These are phyloP conservation scores for Graphiopsis chlorocephala DNA, from an alignment of 2,329 filamentous ascomycete species.

Conservation along the genomic window DNA sequence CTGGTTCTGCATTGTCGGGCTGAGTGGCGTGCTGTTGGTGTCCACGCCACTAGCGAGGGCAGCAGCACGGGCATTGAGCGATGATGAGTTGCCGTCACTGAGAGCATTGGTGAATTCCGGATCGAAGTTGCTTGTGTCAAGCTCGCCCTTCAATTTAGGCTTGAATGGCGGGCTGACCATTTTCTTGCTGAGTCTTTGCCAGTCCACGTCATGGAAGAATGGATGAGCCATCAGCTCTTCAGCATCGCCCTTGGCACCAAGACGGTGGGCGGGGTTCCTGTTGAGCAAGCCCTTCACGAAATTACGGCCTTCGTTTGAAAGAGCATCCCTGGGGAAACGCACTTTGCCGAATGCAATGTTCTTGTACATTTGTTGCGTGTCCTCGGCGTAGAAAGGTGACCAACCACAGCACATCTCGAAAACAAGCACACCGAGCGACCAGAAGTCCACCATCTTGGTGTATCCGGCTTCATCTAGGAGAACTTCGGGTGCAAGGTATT, in stretches of 20 bases:
- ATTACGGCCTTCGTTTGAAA: constrained; percentile 91
- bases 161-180: constrained; percentile 95
- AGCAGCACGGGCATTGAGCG: constrained; percentile 85
- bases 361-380: constrained; percentile 99
- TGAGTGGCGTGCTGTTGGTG: constrained; percentile 85
- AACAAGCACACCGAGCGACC: constrained; percentile 94
- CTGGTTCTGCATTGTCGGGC: constrained; percentile 93
- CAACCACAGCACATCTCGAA: constrained; percentile 99
- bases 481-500: constrained; percentile 94
- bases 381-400: constrained; percentile 98
- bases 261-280: constrained; percentile 90
- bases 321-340: constrained; percentile 87
- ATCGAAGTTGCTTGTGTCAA: constrained; percentile 97
- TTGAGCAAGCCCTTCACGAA: constrained; percentile 98
- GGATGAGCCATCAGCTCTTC: constrained; percentile 91
- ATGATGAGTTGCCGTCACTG: constrained; percentile 76
- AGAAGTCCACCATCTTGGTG: constrained; percentile 99
- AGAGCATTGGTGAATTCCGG: constrained; percentile 96
- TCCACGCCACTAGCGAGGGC: constrained; percentile 77
- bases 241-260: constrained; percentile 87
- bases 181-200: constrained; percentile 84
- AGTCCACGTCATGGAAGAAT: constrained; percentile 94
- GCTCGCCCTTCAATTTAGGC: constrained; percentile 91
- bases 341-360: constrained; percentile 99
- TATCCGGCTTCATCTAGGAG: constrained; percentile 94